A percentile compares a stretch with the other conserved stretches of the same genome.
These are phyloP conservation scores for Aureobasidium musti DNA, from an alignment of 2,329 filamentous ascomycete genomes.

Conservation along the genomic window DNA sequence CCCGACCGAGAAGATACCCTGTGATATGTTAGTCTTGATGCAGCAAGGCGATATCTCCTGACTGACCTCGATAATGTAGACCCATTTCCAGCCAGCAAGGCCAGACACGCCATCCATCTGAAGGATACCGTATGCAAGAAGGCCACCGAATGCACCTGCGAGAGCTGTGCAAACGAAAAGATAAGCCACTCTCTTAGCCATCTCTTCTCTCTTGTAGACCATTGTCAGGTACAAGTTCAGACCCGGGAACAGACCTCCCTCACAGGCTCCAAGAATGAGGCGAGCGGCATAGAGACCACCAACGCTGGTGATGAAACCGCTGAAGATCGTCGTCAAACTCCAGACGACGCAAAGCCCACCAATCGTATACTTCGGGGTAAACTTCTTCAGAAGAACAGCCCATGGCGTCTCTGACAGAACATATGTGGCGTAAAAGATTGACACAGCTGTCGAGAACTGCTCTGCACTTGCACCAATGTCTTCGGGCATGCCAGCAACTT, in stretches of 20 bases:
- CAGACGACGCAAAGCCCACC: constrained; percentile 49
- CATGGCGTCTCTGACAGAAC: constrained; percentile 54
- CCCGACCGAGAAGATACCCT: constrained; percentile 37
- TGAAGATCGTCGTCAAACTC: constrained; percentile 53
- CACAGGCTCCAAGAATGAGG: constrained; percentile 36
- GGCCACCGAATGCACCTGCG: constrained; percentile 47
- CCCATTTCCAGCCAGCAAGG: constrained; percentile 40
- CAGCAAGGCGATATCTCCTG: too few species aligned
- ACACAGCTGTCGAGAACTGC: constrained; percentile 53
- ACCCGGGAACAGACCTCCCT: constrained; percentile 36
- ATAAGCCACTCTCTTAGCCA: constrained; percentile 47
- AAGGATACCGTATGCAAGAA: constrained; percentile 42
- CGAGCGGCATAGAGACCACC: constrained; percentile 47
- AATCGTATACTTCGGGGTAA: constrained; percentile 48
- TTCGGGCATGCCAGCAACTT: constrained; percentile 50
- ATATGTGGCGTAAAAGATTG: constrained; percentile 57
- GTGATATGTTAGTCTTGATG: background rate
- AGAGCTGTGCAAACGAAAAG: constrained; percentile 48
- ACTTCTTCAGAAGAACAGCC: constrained; percentile 52
- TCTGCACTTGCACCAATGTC: constrained; percentile 47
- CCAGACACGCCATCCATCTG: constrained; percentile 38
- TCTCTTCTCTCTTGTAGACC: constrained; percentile 49
- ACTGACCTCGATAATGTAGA: constrained; percentile 38
- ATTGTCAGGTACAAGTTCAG: constrained; percentile 43
- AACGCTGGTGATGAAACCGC: constrained; percentile 50